phyloP scores from a whole-genome alignment of 495 filamentous ascomycete genomes.

The Neurospora tetrasperma region DNA sequence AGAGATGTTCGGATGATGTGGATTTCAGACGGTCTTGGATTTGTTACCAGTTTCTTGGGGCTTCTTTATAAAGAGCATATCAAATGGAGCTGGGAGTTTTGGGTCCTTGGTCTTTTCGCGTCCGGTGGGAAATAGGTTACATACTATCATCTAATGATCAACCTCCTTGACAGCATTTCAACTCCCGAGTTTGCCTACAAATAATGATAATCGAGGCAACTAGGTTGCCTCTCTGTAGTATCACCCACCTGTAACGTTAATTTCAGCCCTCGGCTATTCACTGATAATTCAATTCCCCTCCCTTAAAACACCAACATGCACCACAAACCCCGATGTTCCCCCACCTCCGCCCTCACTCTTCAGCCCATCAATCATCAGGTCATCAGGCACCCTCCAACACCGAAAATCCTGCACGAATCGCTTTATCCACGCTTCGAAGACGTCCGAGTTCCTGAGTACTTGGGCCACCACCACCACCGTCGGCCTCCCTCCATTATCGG shows the following conservation, averaged over 20 bases:
- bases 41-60: neutral
- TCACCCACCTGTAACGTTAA: too few relatives aligned
- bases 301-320: slow-evolving; percentile 54
- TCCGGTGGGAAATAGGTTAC: too few relatives aligned
- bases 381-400: slow-evolving; percentile 68
- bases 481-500: too few relatives aligned
- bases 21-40: neutral
- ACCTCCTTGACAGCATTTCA: too few relatives aligned
- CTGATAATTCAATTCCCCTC: neutral
- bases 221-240: too few relatives aligned
- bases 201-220: too few relatives aligned
- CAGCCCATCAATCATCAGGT: slow-evolving; percentile 39
- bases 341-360: slow-evolving; percentile 13
- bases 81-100: too few relatives aligned
- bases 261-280: too few relatives aligned
- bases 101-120: too few relatives aligned
- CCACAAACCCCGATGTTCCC: slow-evolving; percentile 49
- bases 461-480: slow-evolving; percentile 52
- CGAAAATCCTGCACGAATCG: slow-evolving; percentile 55
- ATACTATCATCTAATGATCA: too few relatives aligned
- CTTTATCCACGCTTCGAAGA: slow-evolving; percentile 75
- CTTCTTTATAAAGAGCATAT: neutral
- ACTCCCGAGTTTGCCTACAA: too few relatives aligned
- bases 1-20: neutral
- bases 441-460: slow-evolving; percentile 71